Base-by-base conservation (phyloP, 2,329 filamentous ascomycete species). In the Fusarium sp. region DNA sequence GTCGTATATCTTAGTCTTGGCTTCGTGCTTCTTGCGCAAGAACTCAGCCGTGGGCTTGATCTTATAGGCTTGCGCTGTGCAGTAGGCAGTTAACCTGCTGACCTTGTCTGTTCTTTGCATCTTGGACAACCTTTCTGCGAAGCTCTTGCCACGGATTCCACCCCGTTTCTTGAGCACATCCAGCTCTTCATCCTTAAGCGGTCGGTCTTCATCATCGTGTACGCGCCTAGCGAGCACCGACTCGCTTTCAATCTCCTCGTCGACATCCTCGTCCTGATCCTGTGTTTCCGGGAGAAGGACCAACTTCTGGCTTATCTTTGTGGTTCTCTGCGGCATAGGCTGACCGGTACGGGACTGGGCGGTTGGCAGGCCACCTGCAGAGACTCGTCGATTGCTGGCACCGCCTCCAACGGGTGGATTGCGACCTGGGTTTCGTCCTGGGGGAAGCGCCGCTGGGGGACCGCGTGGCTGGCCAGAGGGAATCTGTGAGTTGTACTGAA, bases 291-390 rank as follows among this genome's bases (percentile, higher is more conserved):
- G 95, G 12, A 99, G 83, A 32, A 98, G 81, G 0, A 99, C 95
- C n/a, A 99, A 83, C 78, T 98, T 98, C 80, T 98, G 92, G 75
- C 92, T 97, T 64, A 96, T 90, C 76, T 98, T 97, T 26, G 92
- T 96, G 34, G 93, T 96, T 49, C 95, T 86, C 6, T 92, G 90
- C 1, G 94, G 95, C 66, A 97, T 78, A 40, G 81, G 84, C 53
- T 86, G 83, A 60, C 83, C 84, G 48, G 80, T 79, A 5, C 82
- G 78, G 25, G 77, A 77, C 24, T 75, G 75, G 5, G 72, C 54
- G 64, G 75, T 75, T 26, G 80, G 79, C 34, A 81, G 74, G 10
- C 78, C 78, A 10, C 79, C 77, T 6, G 74, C 70, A 10, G 71
- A 58, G 32, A 73, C 64, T 8, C 75, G 70, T n/a, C 76, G 72